Conservation (phyloP, 495 filamentous ascomycete species). For the Penicillium ucsense region DNA sequence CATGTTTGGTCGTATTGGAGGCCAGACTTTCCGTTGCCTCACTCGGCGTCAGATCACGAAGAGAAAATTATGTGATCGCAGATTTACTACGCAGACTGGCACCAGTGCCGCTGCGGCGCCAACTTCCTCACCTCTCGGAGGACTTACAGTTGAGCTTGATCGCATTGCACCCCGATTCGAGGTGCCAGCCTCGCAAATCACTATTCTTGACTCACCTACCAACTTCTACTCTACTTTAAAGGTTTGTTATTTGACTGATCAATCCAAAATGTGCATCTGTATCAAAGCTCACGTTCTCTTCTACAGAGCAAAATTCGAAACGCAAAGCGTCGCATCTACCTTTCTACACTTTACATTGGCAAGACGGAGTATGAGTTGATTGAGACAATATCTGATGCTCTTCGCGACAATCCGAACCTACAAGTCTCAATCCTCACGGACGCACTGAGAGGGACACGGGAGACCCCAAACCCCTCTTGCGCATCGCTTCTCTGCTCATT, state of each 20-base stretch:
- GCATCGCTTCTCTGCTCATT: constrained; percentile 82
- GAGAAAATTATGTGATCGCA: constrained; percentile 27
- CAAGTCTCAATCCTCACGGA: constrained; percentile 91
- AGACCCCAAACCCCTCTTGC: constrained; percentile 77
- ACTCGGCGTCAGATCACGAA: constrained; percentile 21
- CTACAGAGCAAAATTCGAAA: constrained; percentile 65
- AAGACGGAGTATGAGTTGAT: constrained; percentile 90
- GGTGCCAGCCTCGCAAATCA: constrained; percentile 68
- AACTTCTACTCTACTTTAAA: constrained; percentile 88
- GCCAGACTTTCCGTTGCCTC: constrained; percentile 27
- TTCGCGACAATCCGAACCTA: constrained; percentile 68
- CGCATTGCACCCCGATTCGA: constrained; percentile 83
- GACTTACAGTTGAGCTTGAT: constrained; percentile 75
- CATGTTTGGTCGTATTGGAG: constrained; percentile 37
- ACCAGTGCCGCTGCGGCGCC: constrained; percentile 18
- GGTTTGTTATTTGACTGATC: constrained; percentile 30
- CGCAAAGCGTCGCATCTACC: constrained; percentile 71
- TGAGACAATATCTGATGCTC: constrained; percentile 62
- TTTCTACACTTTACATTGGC: constrained; percentile 93
- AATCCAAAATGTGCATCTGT: background rate
- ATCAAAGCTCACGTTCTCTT: constrained; percentile 6
- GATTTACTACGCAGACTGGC: constrained; percentile 28
- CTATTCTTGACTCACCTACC: constrained; percentile 64
- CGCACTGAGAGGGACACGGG: constrained; percentile 81
- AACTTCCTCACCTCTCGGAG: constrained; percentile 30